Percentiles rank a stretch among this genome's conserved stretches.
Evolutionary conservation across 805 yeast genomes (phyloP).

Genomic region (Candida nanaspora): DNA sequence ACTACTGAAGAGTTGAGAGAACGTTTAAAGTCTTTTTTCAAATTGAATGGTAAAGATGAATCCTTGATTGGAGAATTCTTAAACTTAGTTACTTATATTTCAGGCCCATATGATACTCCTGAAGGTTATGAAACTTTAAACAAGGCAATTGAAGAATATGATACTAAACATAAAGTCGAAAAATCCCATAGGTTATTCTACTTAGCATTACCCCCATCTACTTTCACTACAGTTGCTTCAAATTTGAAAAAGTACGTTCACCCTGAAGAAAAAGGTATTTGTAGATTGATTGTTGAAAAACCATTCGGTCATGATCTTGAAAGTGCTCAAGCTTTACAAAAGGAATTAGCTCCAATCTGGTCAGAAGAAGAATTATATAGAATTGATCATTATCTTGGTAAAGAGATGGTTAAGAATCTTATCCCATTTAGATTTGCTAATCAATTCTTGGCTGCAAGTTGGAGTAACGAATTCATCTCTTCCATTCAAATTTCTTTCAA

Average conservation of each 20-base stretch:
- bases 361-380: constrained; percentile 87
- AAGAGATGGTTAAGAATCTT: constrained; percentile 95
- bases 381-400: constrained; percentile 96
- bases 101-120: constrained; percentile 74
- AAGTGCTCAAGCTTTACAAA: constrained; percentile 71
- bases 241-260: constrained; percentile 66
- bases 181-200: constrained; percentile 80
- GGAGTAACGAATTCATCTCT: constrained; percentile 76
- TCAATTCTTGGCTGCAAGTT: constrained; percentile 76
- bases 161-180: constrained; percentile 34
- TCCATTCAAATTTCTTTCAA: constrained; percentile 87
- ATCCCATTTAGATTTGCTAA: constrained; percentile 87
- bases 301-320: constrained; percentile 93
- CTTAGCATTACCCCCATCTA: constrained; percentile 92
- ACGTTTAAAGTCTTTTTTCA: constrained; percentile 59
- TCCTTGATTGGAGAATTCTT: constrained; percentile 56
- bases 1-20: constrained; percentile 57
- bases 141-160: constrained; percentile 50
- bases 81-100: constrained; percentile 54
- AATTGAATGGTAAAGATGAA: constrained; percentile 27
- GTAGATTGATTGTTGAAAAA: constrained; percentile 88
- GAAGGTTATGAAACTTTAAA: constrained; percentile 65
- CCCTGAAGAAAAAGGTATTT: constrained; percentile 53
- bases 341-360: constrained; percentile 76
- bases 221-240: constrained; percentile 71